phyloP scores from a whole-genome alignment of 164 flowering plant genomes.

The Stephania yunnanensis region DNA sequence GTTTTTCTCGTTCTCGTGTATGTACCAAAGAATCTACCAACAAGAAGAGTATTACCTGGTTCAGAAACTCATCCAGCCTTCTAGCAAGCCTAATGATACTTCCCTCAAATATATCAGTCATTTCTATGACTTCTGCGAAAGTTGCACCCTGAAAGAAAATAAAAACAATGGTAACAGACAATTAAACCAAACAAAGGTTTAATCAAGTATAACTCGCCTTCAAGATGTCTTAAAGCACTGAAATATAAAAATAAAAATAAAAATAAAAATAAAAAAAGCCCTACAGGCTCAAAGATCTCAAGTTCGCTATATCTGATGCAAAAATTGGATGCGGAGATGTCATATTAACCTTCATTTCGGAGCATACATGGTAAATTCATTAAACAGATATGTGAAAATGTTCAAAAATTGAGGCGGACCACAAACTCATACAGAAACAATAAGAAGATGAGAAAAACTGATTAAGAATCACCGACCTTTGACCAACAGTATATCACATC shows the following conservation, averaged over 20 bases:
- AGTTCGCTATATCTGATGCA: not conserved
- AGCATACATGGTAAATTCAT: not conserved
- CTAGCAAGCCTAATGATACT: conserved; percentile 84
- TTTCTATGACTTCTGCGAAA: conserved; percentile 84
- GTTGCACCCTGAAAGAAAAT: conserved; percentile 53
- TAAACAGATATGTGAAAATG: not conserved
- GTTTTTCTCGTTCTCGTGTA: not conserved
- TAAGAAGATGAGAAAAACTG: not conserved
- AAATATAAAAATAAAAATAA: too few relatives aligned
- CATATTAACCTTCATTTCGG: not conserved
- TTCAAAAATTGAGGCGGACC: not conserved
- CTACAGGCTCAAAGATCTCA: not conserved
- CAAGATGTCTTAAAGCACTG: not conserved
- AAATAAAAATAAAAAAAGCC: too few relatives aligned
- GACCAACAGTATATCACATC: conserved; percentile 92
- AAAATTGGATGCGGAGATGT: not conserved
- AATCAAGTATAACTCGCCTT: not conserved
- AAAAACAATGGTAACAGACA: not conserved
- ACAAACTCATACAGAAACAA: not conserved
- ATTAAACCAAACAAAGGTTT: not conserved
- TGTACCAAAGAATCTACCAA: not conserved
- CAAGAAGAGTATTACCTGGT: conserved; percentile 53
- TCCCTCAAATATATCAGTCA: conserved; percentile 98
- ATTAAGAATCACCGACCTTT: conserved; percentile 44
- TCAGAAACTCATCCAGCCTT: conserved; percentile 91